A percentile compares a stretch with the other conserved stretches of the same genome.
These are phyloP conservation scores for Clavispora asparagi DNA, from an alignment of 805 yeast species.

Conservation along the genomic window DNA sequence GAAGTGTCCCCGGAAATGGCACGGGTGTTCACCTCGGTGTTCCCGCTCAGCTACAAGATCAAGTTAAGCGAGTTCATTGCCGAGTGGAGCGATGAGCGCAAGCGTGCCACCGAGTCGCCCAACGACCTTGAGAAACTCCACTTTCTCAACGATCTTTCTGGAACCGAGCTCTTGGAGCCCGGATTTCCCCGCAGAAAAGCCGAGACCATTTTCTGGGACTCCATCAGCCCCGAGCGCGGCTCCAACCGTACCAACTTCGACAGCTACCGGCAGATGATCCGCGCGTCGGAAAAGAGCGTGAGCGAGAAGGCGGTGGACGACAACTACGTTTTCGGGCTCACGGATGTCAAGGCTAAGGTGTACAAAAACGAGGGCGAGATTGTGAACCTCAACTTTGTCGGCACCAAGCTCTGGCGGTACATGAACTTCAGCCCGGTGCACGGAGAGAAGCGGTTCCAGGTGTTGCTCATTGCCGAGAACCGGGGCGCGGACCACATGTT, in stretches of 20 bases:
- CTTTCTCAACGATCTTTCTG: constrained; percentile 35
- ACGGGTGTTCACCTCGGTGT: constrained; percentile 16
- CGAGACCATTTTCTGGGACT: constrained; percentile 31
- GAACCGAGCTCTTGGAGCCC: constrained; percentile 22
- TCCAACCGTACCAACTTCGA: constrained; percentile 16
- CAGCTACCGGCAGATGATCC: constrained; percentile 17
- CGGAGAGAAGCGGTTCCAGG: constrained; percentile 47
- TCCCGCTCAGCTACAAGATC: constrained; percentile 30
- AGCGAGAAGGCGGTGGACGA: constrained; percentile 13
- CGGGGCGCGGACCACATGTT: constrained; percentile 13
- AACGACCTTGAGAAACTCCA: constrained; percentile 23
- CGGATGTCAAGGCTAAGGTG: constrained; percentile 23
- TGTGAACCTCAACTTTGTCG: constrained; percentile 42
- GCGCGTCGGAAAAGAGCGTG: constrained; percentile 8
- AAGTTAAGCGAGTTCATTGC: constrained; percentile 30
- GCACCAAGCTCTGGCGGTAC: constrained; percentile 50
- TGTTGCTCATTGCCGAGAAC: constrained; percentile 41
- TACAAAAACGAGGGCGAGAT: constrained; percentile 32
- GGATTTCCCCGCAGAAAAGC: too few species aligned
- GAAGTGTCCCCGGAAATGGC: constrained; percentile 16
- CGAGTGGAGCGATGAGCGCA: constrained; percentile 10
- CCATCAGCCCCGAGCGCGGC: constrained; percentile 14
- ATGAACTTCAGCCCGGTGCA: constrained; percentile 52
- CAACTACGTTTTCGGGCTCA: constrained; percentile 17
- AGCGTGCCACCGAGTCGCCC: constrained; percentile 10